Conservation (phyloP, 2,329 filamentous ascomycete genomes). For the Colletotrichum musae region DNA sequence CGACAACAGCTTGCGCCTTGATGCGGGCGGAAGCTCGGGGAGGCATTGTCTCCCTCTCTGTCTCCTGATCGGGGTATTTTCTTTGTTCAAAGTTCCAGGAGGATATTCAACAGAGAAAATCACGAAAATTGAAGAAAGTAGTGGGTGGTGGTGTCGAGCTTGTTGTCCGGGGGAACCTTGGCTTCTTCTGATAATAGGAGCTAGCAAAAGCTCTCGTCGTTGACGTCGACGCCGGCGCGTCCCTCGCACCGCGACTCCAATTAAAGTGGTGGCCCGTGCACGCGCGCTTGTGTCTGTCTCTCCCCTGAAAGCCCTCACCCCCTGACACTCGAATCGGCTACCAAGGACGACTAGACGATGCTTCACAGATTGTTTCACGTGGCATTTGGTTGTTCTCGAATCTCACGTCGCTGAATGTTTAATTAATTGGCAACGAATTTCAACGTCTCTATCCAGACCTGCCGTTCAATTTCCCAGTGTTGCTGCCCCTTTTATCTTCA, state of each 20-base stretch:
- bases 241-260: slow-evolving; percentile 28
- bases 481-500: slow-evolving; percentile 13
- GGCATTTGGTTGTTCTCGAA: background rate
- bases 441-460: background rate
- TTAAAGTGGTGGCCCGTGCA: background rate
- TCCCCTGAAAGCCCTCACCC: no score
- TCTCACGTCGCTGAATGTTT: background rate
- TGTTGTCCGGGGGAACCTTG: background rate
- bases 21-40: slow-evolving; percentile 52
- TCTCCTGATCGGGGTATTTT: background rate
- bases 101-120: no score
- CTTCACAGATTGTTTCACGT: no score
- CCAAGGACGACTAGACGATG: no score
- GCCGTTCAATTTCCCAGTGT: background rate
- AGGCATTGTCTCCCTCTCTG: slow-evolving; percentile 47
- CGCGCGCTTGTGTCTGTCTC: background rate
- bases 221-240: slow-evolving; percentile 24
- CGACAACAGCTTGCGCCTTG: slow-evolving; percentile 47
- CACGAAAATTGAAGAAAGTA: background rate
- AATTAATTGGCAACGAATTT: background rate
- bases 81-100: no score
- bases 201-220: background rate
- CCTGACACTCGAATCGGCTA: no score
- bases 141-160: background rate
- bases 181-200: background rate